Evolutionary conservation across 257 asterid genomes (phyloP).

Genomic region (Thymus mandschuricus): DNA sequence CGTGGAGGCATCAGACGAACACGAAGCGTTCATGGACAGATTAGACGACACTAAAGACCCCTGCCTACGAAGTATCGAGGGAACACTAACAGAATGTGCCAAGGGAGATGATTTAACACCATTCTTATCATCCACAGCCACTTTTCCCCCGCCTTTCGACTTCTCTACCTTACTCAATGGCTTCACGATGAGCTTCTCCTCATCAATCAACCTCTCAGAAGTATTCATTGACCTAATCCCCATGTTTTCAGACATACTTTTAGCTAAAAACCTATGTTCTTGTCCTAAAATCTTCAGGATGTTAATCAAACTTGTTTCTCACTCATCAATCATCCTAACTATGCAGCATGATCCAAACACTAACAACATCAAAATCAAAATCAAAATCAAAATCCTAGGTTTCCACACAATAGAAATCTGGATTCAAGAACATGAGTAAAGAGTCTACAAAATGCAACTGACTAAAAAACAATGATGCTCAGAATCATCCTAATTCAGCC

Average conservation of each 20-base stretch:
- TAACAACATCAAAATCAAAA: not conserved
- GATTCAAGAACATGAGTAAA: not conserved
- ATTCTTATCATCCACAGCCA: constrained; percentile 30
- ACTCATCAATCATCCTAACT: constrained; percentile 17
- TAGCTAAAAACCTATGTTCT: not conserved
- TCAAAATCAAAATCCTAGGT: constrained; percentile 1
- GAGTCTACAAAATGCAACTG: not conserved
- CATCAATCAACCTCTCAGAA: not conserved
- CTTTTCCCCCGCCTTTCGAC: constrained; percentile 39
- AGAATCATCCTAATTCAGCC: not conserved
- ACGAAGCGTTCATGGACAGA: constrained; percentile 37
- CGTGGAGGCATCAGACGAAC: constrained; percentile 47
- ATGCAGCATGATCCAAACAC: constrained; percentile 16
- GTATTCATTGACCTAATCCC: constrained; percentile 33
- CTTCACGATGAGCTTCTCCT: constrained; percentile 29
- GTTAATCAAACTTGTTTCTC: not conserved
- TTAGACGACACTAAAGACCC: constrained; percentile 35
- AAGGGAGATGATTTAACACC: constrained; percentile 30
- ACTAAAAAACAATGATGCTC: not conserved
- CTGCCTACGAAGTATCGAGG: constrained; percentile 42
- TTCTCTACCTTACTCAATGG: constrained; percentile 33
- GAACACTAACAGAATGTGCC: constrained; percentile 32
- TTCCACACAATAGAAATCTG: not conserved
- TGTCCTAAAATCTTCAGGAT: not conserved
- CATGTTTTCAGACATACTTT: constrained; percentile 34